A percentile compares a stretch with the other conserved stretches of the same genome.
phyloP scores from a whole-genome alignment of 305 asterid species.

The Fraxinus velutina region DNA sequence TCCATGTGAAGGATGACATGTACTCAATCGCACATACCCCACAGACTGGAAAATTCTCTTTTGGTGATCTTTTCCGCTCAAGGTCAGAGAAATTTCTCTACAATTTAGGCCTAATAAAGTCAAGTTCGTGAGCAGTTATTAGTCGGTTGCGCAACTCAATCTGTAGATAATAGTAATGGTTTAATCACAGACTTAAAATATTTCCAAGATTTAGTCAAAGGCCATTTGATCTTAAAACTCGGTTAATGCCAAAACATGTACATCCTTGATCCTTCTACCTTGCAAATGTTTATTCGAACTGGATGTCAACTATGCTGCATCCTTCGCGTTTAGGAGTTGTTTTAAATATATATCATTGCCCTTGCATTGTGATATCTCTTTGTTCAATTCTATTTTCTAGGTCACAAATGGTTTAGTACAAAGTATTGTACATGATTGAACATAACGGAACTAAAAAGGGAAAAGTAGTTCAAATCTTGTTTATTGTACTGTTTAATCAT shows the following conservation, averaged over 20 bases:
- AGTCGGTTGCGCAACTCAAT: not conserved
- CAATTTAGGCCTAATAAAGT: constrained; percentile 69
- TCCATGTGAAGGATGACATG: constrained; percentile 60
- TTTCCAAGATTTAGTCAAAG: constrained; percentile 13
- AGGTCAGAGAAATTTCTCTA: constrained; percentile 73
- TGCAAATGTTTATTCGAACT: constrained; percentile 24
- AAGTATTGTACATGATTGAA: not conserved
- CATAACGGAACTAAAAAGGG: not conserved
- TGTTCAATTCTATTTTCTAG: not conserved
- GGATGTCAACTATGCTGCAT: not conserved
- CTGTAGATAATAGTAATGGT: constrained; percentile 19
- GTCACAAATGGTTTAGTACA: not conserved
- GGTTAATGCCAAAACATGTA: constrained; percentile 23
- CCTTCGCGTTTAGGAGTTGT: constrained; percentile 15
- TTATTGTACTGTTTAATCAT: not conserved
- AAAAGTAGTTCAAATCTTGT: not conserved
- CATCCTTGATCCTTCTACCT: not conserved
- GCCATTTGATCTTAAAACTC: not conserved
- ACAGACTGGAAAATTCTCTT: constrained; percentile 45
- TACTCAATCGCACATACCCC: constrained; percentile 41
- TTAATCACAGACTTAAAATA: constrained; percentile 20
- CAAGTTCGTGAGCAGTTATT: constrained; percentile 36
- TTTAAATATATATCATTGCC: constrained; percentile 18
- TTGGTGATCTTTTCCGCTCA: constrained; percentile 57
- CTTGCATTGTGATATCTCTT: not conserved